Evolutionary conservation across 2,329 filamentous ascomycete genomes (phyloP).

Genomic region (Aspergillus sp.): DNA sequence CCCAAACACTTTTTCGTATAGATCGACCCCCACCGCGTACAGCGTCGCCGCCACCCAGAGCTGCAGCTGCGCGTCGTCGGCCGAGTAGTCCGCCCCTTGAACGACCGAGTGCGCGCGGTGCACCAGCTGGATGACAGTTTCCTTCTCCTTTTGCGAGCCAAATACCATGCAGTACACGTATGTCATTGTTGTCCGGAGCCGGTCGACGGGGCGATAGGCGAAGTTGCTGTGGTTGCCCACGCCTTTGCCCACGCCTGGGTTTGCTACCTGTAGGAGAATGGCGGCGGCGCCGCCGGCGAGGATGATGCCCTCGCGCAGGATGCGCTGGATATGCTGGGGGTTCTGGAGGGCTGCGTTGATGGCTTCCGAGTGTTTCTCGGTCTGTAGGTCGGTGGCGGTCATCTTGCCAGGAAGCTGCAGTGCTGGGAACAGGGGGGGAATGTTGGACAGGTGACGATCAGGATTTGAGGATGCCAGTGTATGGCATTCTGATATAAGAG

Average conservation of each 20-base stretch:
- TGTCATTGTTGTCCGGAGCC: slow-evolving; percentile 40
- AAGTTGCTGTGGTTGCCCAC: slow-evolving; percentile 42
- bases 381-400: neutral
- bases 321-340: slow-evolving; percentile 22
- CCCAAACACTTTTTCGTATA: slow-evolving; percentile 39
- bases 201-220: slow-evolving; percentile 34
- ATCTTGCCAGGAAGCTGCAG: neutral
- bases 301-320: slow-evolving; percentile 36
- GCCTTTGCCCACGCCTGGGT: slow-evolving; percentile 39
- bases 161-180: slow-evolving; percentile 42
- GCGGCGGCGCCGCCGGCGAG: slow-evolving; percentile 36
- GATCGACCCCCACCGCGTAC: slow-evolving; percentile 35
- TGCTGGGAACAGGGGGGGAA: neutral
- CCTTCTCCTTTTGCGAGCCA: slow-evolving; percentile 33
- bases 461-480: neutral
- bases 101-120: slow-evolving; percentile 35
- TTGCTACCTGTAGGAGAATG: slow-evolving; percentile 42
- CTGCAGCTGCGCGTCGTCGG: slow-evolving; percentile 39
- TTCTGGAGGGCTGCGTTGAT: neutral
- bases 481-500: neutral
- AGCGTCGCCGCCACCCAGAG: slow-evolving; percentile 44
- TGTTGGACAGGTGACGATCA: neutral
- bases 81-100: slow-evolving; percentile 32
- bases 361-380: neutral
- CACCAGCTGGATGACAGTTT: slow-evolving; percentile 35